Evolutionary conservation across 768 basidiomycete genomes (phyloP).

Genomic region (Hygrophorus russula): DNA sequence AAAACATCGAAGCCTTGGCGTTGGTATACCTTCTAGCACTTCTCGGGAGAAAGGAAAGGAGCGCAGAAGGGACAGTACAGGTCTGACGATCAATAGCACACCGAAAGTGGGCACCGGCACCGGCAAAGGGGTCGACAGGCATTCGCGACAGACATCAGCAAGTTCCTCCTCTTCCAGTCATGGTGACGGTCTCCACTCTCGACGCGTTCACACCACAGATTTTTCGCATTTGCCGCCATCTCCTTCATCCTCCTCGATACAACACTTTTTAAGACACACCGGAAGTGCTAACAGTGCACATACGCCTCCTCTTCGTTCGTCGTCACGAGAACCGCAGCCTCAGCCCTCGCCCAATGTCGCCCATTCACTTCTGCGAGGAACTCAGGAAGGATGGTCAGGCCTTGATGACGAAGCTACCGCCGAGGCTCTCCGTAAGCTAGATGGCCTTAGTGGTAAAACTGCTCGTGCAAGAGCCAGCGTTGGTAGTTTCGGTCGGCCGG

Average conservation of each 20-base stretch:
- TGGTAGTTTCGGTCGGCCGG: slow-evolving; percentile 56
- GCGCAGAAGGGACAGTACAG: slow-evolving; percentile 42
- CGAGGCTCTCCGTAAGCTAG: slow-evolving; percentile 86
- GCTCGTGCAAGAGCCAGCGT: slow-evolving; percentile 71
- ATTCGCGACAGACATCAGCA: slow-evolving; percentile 56
- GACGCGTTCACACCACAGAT: slow-evolving; percentile 61
- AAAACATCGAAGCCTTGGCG: slow-evolving; percentile 65
- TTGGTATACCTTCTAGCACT: slow-evolving; percentile 28
- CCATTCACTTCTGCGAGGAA: slow-evolving; percentile 76
- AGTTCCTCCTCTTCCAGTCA: slow-evolving; percentile 57
- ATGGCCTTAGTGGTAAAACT: slow-evolving; percentile 73
- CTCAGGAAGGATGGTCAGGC: slow-evolving; percentile 83
- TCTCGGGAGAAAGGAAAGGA: slow-evolving; percentile 42
- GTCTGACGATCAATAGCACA: slow-evolving; percentile 28
- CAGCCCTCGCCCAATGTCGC: slow-evolving; percentile 58
- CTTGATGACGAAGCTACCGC: slow-evolving; percentile 83
- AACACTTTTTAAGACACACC: slow-evolving; percentile 63
- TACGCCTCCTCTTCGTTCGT: slow-evolving; percentile 25
- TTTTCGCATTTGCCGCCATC: slow-evolving; percentile 89
- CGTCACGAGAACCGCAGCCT: slow-evolving; percentile 32
- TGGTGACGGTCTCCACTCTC: slow-evolving; percentile 34
- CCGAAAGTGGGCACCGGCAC: slow-evolving; percentile 21
- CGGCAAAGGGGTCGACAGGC: slow-evolving; percentile 28
- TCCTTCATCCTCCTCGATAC: slow-evolving; percentile 82
- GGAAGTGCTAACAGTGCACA: slow-evolving; percentile 28